Conservation (phyloP, 78 protist genomes). For the Bodo saltans region DNA sequence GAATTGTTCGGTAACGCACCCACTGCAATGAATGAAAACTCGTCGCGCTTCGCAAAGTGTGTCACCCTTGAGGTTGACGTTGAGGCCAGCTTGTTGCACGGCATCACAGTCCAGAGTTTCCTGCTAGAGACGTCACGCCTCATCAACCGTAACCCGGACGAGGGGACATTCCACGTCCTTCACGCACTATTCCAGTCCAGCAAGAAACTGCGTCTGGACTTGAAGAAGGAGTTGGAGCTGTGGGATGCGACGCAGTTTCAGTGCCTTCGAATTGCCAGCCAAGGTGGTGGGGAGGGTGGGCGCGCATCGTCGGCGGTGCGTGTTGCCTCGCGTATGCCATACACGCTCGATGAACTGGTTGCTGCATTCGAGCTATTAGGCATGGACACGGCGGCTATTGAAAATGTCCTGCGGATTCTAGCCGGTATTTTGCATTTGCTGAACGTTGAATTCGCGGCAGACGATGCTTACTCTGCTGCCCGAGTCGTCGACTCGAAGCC, state of each 20-base stretch:
- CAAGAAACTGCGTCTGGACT: not conserved
- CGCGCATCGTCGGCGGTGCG: not conserved
- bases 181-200: slow-evolving; percentile 11
- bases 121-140: slow-evolving; percentile 63
- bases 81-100: not conserved
- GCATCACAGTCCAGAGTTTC: slow-evolving; percentile 44
- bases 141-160: slow-evolving; percentile 20
- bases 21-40: slow-evolving; percentile 45
- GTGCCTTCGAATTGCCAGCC: too few relatives aligned
- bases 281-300: not conserved
- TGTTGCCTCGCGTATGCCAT: not conserved
- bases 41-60: slow-evolving; percentile 47
- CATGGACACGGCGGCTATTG: not conserved
- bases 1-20: slow-evolving; percentile 50
- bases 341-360: not conserved
- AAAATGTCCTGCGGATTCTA: not conserved
- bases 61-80: slow-evolving; percentile 32
- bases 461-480: not conserved
- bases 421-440: slow-evolving; percentile 37
- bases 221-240: not conserved
- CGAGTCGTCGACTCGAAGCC: not conserved
- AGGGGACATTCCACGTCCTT: slow-evolving; percentile 53
- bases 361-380: not conserved
- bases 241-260: not conserved
- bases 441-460: slow-evolving; percentile 14